Conservation (phyloP, 257 asterid genomes). For the Solanum corneliomulleri region DNA sequence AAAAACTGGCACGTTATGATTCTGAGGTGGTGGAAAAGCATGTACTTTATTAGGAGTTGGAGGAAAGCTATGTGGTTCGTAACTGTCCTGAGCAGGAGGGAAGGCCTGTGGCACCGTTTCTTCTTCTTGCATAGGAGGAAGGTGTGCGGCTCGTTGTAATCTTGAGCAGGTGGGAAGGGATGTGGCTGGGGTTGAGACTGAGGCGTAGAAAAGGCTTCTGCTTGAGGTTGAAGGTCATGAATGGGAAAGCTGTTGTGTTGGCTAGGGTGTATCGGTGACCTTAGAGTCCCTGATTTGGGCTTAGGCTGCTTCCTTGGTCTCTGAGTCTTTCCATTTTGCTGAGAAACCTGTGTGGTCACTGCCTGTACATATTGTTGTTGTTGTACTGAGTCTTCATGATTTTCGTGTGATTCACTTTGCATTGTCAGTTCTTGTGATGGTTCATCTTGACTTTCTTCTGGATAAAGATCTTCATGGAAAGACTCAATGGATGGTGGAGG, state of each 20-base stretch:
- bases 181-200: background rate
- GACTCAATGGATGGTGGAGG: background rate
- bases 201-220: slow-evolving; percentile 3
- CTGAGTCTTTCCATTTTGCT: background rate
- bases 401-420: background rate
- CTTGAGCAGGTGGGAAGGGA: slow-evolving; percentile 1
- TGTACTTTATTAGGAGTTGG: background rate
- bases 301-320: background rate
- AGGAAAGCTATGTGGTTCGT: background rate
- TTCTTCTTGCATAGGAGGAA: background rate
- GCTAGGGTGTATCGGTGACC: background rate
- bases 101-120: slow-evolving; percentile 1
- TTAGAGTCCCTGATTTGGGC: background rate
- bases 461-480: slow-evolving; percentile 4
- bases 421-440: background rate
- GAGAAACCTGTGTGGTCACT: background rate
- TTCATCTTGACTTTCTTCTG: background rate
- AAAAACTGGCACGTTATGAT: background rate
- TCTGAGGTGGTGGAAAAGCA: background rate
- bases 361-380: background rate
- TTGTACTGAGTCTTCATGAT: background rate
- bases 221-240: background rate
- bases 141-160: background rate
- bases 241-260: background rate
- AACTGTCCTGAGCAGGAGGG: background rate